Evolutionary conservation across 306 rosid species (phyloP), one percentile per base, ranked within the genome.

Genomic region (Alnus rubra): DNA sequence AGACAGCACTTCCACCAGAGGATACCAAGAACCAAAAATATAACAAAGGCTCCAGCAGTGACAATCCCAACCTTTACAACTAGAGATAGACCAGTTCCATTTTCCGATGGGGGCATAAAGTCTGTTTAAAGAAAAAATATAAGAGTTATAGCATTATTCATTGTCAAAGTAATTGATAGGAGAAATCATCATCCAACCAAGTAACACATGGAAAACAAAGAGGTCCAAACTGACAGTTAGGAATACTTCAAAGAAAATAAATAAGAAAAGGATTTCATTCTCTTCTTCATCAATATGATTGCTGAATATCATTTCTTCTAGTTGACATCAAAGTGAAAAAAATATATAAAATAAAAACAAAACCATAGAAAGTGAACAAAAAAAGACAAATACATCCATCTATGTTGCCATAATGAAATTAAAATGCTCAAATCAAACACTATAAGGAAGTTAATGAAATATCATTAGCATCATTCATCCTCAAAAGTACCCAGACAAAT

Each of bases 1-100:
- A 63, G 56, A 51, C 74, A 77, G 69, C 79, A 58, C 16, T 51
- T 79, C 90, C 81, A 73, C 86, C 83, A 84, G 59, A 87, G 65
- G 33, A 79, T 69, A 33, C 79, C 81, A 18, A 82, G 8, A 19
- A 51, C 52, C 56, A 82, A 51, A 39, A 82, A 74, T 62, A 84
- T 42, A 55, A 79, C 51, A 28, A 81, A 56, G 28, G 78, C 44
- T 68, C 48, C 78, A 8, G 79, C 84, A 31, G 50, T 73, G 42
- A 79, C 87, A 56, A 84, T 81, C 52, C 87, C 89, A 35, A 76
- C 68, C 19, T 80, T 77, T 3, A 1, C 76, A 44, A 80, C 80
- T 12, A 73, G 28, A 47, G 85, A 52, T 68, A 86, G 53, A 48
- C 80, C 33, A 47, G 42, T 79, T 50, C 72, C 85, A 78, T 44